A percentile compares a stretch with the other conserved stretches of the same genome.
Evolutionary conservation across 805 yeast genomes (phyloP).

Genomic region (Nakazawaea wickerhamii): DNA sequence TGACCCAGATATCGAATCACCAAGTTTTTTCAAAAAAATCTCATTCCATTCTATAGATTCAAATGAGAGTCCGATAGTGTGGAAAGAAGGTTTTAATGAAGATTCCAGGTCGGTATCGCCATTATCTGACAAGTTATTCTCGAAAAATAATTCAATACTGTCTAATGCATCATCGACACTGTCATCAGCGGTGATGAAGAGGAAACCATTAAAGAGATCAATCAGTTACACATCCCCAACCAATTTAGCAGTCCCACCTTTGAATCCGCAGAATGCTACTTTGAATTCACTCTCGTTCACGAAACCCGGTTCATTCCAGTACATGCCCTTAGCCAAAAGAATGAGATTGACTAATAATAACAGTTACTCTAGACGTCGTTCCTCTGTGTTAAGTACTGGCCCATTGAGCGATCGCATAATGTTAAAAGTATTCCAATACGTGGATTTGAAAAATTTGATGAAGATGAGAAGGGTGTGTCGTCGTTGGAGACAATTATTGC

Average conservation of each 20-base stretch:
- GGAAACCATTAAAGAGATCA: background rate
- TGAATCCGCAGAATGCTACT: slow-evolving; percentile 33
- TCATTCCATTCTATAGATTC: slow-evolving; percentile 15
- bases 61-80: background rate
- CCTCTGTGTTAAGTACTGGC: slow-evolving; percentile 52
- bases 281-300: slow-evolving; percentile 27
- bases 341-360: slow-evolving; percentile 40
- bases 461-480: slow-evolving; percentile 51
- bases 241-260: slow-evolving; percentile 28
- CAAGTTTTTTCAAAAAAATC: slow-evolving; percentile 5
- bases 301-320: slow-evolving; percentile 34
- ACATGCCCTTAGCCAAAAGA: slow-evolving; percentile 51
- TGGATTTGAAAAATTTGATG: slow-evolving; percentile 58
- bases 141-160: background rate
- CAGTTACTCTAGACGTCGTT: slow-evolving; percentile 41
- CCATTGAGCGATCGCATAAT: slow-evolving; percentile 59
- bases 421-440: slow-evolving; percentile 44
- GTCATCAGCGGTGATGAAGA: background rate
- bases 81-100: background rate
- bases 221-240: background rate
- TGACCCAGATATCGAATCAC: no score
- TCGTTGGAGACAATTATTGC: slow-evolving; percentile 64
- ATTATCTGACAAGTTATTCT: slow-evolving; percentile 2
- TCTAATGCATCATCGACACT: background rate
- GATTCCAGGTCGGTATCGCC: slow-evolving; percentile 3